Conservation (phyloP, 2,329 filamentous ascomycete species). For the Talaromyces sp. region DNA sequence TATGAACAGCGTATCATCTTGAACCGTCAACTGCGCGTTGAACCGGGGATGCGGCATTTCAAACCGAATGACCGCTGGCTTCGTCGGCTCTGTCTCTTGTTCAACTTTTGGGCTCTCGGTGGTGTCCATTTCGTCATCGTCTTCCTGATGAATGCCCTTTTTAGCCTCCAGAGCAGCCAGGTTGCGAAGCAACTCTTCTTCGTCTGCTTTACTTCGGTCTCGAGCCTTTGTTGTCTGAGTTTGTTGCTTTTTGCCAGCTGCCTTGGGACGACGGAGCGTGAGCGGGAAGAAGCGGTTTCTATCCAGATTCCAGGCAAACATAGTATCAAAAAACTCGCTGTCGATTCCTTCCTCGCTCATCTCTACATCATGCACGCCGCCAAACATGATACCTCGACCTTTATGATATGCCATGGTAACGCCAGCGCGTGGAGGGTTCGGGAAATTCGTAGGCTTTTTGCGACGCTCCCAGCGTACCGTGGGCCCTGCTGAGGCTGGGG, state of each 20-base stretch:
- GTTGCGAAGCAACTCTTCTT: conserved; percentile 83
- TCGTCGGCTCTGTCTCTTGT: conserved; percentile 47
- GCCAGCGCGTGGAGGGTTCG: conserved; percentile 76
- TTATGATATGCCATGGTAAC: conserved; percentile 94
- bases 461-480: conserved; percentile 84
- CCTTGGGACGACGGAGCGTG: conserved; percentile 66
- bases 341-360: conserved; percentile 92
- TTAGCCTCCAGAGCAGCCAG: conserved; percentile 79
- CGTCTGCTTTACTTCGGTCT: conserved; percentile 74
- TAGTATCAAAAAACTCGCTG: conserved; percentile 89
- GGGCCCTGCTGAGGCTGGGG: conserved; percentile 60
- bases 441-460: conserved; percentile 86
- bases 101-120: conserved; percentile 45
- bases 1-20: conserved; percentile 88
- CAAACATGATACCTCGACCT: conserved; percentile 86
- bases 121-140: conserved; percentile 33
- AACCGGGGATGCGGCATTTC: conserved; percentile 88
- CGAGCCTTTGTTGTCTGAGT: conserved; percentile 48
- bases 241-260: conserved; percentile 57
- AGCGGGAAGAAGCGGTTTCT: conserved; percentile 92
- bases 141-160: conserved; percentile 54
- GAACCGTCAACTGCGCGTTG: conserved; percentile 83
- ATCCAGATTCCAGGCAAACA: conserved; percentile 93
- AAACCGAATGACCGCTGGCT: conserved; percentile 61
- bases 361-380: conserved; percentile 90